These are phyloP conservation scores for Penicillium manginii DNA, from an alignment of 495 filamentous ascomycete species.

Conservation along the genomic window DNA sequence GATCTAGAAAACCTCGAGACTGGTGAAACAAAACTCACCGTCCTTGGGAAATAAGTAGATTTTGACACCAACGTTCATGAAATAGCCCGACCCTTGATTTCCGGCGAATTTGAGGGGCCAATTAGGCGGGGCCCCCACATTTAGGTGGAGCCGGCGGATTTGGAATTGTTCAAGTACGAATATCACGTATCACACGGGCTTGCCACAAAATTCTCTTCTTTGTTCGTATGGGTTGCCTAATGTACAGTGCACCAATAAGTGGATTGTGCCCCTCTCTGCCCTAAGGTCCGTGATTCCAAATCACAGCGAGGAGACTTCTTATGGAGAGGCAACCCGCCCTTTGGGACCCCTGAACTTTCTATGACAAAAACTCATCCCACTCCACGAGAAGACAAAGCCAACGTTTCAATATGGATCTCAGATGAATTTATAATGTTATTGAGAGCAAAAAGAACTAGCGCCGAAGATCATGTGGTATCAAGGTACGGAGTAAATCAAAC, in stretches of 20 bases:
- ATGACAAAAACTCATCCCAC: neutral
- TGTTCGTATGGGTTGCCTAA: slow-evolving; percentile 15
- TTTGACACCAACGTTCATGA: neutral
- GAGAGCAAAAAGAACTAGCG: neutral
- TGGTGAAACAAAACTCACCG: neutral
- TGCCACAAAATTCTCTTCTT: slow-evolving; percentile 1
- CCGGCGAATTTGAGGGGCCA: slow-evolving; percentile 7
- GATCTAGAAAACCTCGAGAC: neutral
- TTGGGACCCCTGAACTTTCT: neutral
- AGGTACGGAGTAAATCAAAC: slow-evolving; percentile 2
- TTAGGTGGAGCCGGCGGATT: slow-evolving; percentile 20
- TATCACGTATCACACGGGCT: slow-evolving; percentile 12
- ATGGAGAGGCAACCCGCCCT: neutral
- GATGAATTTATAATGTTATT: neutral
- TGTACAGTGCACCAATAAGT: slow-evolving; percentile 2
- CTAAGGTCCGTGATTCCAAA: neutral
- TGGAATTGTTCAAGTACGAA: slow-evolving; percentile 23
- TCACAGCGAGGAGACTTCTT: neutral
- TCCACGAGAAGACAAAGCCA: neutral
- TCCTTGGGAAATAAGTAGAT: neutral
- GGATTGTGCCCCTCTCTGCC: neutral
- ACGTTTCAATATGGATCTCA: neutral
- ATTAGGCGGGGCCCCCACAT: slow-evolving; percentile 3
- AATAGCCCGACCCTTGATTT: slow-evolving; percentile 1
- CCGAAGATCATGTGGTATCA: neutral